Evolutionary conservation across 768 basidiomycete genomes (phyloP).

Genomic region (Leccinum truebloodii): DNA sequence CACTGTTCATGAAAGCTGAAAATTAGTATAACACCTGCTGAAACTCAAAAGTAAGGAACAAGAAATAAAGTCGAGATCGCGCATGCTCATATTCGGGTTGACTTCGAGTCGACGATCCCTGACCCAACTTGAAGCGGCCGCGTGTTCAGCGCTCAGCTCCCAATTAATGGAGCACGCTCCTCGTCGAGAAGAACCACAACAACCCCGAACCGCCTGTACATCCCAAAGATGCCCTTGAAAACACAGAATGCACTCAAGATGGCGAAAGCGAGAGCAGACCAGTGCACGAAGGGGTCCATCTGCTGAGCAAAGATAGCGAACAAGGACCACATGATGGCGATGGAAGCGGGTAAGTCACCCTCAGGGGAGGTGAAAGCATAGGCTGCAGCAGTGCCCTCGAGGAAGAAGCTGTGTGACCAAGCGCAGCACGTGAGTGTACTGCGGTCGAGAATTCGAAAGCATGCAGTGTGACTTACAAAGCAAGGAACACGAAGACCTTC

Average conservation of each 20-base stretch:
- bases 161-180: conserved; percentile 84
- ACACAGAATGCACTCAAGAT: conserved; percentile 86
- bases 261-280: conserved; percentile 83
- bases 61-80: not conserved
- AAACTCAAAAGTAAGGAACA: not conserved
- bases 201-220: conserved; percentile 45
- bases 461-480: conserved; percentile 51
- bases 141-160: conserved; percentile 32
- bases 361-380: conserved; percentile 91
- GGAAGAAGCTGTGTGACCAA: conserved; percentile 66
- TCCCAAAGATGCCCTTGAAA: conserved; percentile 67
- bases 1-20: not conserved
- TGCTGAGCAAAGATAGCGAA: conserved; percentile 90
- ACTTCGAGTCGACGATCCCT: not conserved
- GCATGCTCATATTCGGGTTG: not conserved
- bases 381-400: conserved; percentile 87
- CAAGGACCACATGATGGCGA: conserved; percentile 91
- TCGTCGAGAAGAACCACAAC: conserved; percentile 75
- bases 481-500: conserved; percentile 94
- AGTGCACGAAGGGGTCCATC: conserved; percentile 75
- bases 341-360: conserved; percentile 90
- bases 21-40: not conserved
- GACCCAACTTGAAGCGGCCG: not conserved
- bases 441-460: not conserved
- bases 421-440: conserved; percentile 10